Conservation (phyloP, 805 yeast genomes). For the Hemisphaericaspora nanyangensis region DNA sequence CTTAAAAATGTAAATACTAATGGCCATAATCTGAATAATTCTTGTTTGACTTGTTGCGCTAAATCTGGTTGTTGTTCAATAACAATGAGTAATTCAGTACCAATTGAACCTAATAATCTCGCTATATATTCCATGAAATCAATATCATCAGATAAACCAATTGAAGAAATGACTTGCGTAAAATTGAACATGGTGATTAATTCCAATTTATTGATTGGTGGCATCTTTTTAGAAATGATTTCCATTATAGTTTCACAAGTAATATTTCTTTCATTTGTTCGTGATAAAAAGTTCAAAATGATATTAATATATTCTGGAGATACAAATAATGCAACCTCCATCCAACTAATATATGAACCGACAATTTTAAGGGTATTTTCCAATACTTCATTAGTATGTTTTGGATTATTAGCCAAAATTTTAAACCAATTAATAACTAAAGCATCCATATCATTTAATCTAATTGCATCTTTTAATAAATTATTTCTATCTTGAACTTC, state of each 20-base stretch:
- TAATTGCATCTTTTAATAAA: conserved; percentile 73
- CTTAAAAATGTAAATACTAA: conserved; percentile 64
- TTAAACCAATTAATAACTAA: conserved; percentile 67
- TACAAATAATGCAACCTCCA: conserved; percentile 73
- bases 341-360: conserved; percentile 91
- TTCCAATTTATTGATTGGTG: conserved; percentile 64
- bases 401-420: conserved; percentile 36
- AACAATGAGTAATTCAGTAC: conserved; percentile 69
- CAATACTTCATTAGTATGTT: conserved; percentile 40
- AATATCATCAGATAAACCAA: conserved; percentile 37
- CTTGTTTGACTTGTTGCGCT: conserved; percentile 36
- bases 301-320: conserved; percentile 53
- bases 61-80: conserved; percentile 47
- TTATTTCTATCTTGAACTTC: conserved; percentile 62
- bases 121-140: conserved; percentile 78
- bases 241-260: conserved; percentile 60
- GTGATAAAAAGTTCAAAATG: conserved; percentile 56
- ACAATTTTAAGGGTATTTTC: conserved; percentile 59
- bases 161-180: conserved; percentile 44
- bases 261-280: conserved; percentile 41
- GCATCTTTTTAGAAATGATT: conserved; percentile 75
- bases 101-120: conserved; percentile 67
- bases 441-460: conserved; percentile 68
- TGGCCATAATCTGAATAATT: conserved; percentile 67
- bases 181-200: conserved; percentile 67